Conservation (phyloP, 192 early-diverging fungal genomes). For the Coemansia sp. region DNA sequence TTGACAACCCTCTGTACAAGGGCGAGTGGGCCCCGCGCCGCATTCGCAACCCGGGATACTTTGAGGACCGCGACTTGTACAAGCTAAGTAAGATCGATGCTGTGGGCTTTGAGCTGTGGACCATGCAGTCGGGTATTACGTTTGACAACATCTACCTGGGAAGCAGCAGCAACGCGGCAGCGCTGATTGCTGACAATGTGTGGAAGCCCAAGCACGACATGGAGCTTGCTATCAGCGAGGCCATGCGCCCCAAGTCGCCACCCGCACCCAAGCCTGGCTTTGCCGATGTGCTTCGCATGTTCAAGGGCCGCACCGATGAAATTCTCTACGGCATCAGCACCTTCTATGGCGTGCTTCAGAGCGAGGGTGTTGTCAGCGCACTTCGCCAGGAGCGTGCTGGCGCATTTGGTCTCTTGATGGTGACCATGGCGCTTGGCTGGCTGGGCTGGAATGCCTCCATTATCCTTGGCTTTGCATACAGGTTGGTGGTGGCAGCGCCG, state of each 20-base stretch:
- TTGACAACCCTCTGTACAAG: conserved; percentile 94
- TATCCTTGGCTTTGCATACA: conserved; percentile 18
- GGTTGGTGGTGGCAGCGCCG: conserved; percentile 2
- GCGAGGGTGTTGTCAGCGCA: conserved; percentile 27
- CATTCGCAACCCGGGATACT: conserved; percentile 84
- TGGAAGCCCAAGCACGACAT: conserved; percentile 76
- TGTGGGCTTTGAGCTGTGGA: conserved; percentile 93
- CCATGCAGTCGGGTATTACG: conserved; percentile 83
- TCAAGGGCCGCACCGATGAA: conserved; percentile 37
- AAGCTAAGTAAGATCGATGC: conserved; percentile 79
- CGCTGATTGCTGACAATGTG: conserved; percentile 71
- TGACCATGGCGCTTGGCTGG: conserved; percentile 31
- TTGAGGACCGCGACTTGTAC: conserved; percentile 76
- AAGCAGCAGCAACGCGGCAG: conserved; percentile 67
- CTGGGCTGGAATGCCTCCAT: conserved; percentile 36
- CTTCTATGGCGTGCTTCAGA: conserved; percentile 22
- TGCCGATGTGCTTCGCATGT: conserved; percentile 15
- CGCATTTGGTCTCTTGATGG: conserved; percentile 38
- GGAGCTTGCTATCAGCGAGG: conserved; percentile 58
- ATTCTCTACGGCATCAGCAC: conserved; percentile 25
- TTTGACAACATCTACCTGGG: conserved; percentile 95
- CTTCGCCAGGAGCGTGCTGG: conserved; percentile 35
- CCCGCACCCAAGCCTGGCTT: conserved; percentile 17
- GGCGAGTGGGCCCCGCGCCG: conserved; percentile 83
- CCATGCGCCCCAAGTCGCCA: conserved; percentile 31